phyloP scores from a whole-genome alignment of 116 monocot genomes.

The Iris pallida region DNA sequence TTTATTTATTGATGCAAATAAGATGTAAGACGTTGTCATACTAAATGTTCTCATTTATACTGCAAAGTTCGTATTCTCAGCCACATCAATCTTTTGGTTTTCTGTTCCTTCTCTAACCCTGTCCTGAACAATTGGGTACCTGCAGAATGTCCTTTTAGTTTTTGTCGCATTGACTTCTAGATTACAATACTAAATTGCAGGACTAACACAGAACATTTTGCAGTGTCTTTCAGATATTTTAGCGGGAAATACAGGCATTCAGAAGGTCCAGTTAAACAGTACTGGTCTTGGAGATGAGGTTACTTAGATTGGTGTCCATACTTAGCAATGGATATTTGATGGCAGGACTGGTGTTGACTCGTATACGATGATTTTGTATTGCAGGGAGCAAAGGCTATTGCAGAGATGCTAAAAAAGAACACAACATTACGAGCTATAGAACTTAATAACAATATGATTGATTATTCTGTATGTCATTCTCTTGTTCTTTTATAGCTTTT shows the following conservation, averaged over 20 bases:
- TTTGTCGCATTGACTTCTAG: too few relatives aligned
- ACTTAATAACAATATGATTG: slow-evolving; percentile 45
- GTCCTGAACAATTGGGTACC: too few relatives aligned
- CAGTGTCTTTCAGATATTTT: slow-evolving; percentile 82
- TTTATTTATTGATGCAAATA: too few relatives aligned
- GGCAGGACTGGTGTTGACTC: not conserved
- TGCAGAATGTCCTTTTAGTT: too few relatives aligned
- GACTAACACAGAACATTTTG: too few relatives aligned
- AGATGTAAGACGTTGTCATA: too few relatives aligned
- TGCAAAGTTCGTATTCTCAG: too few relatives aligned
- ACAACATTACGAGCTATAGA: slow-evolving; percentile 32
- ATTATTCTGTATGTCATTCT: slow-evolving; percentile 29
- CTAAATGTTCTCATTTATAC: too few relatives aligned
- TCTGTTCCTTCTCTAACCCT: too few relatives aligned
- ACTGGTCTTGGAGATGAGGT: slow-evolving; percentile 91
- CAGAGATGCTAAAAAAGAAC: slow-evolving; percentile 38
- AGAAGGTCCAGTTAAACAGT: slow-evolving; percentile 82
- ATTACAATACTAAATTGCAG: too few relatives aligned
- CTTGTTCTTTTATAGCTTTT: slow-evolving; percentile 1
- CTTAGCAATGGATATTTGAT: not conserved
- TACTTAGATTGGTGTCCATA: not conserved
- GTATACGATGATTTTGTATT: slow-evolving; percentile 2
- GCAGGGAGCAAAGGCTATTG: slow-evolving; percentile 65
- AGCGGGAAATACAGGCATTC: slow-evolving; percentile 58
- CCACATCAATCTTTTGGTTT: too few relatives aligned